Evolutionary conservation across 352 stramenopile species (phyloP).

Genomic region (Pythium pyrilobum): DNA sequence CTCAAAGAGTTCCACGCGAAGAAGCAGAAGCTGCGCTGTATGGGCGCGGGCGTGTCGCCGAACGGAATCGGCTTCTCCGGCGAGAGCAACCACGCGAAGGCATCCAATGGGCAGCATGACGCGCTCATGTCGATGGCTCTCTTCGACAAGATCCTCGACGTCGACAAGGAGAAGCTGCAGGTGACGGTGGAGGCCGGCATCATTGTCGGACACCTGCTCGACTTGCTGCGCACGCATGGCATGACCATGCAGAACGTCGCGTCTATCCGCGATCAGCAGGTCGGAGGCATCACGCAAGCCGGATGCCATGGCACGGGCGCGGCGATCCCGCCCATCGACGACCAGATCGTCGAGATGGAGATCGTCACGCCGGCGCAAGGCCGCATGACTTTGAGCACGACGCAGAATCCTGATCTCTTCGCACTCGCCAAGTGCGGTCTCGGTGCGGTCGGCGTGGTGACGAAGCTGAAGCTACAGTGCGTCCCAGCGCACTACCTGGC

Average conservation of each 20-base stretch:
- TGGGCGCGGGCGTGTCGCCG: slow-evolving; percentile 95
- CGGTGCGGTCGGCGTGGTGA: slow-evolving; percentile 94
- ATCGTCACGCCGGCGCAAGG: slow-evolving; percentile 93
- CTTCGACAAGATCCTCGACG: slow-evolving; percentile 35
- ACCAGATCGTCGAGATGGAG: slow-evolving; percentile 96
- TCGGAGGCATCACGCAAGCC: slow-evolving; percentile 95
- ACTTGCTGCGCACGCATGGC: slow-evolving; percentile 68
- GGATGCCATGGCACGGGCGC: slow-evolving; percentile 95
- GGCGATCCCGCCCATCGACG: slow-evolving; percentile 94
- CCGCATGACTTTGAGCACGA: slow-evolving; percentile 82
- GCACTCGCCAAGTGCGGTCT: slow-evolving; percentile 92
- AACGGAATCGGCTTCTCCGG: slow-evolving; percentile 94
- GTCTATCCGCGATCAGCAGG: slow-evolving; percentile 97
- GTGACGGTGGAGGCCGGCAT: slow-evolving; percentile 89
- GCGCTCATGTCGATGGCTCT: slow-evolving; percentile 92
- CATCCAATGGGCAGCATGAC: slow-evolving; percentile 22
- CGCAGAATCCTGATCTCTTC: slow-evolving; percentile 85
- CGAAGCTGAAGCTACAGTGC: slow-evolving; percentile 94
- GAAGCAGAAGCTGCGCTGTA: slow-evolving; percentile 85
- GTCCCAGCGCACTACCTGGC: slow-evolving; percentile 91
- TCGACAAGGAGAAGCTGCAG: slow-evolving; percentile 64
- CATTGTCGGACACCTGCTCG: slow-evolving; percentile 72
- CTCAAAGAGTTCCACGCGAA: slow-evolving; percentile 53
- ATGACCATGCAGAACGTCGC: slow-evolving; percentile 98
- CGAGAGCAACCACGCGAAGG: background rate